Conservation (phyloP, 495 filamentous ascomycete species). For the Aspergillus bridgeri region DNA sequence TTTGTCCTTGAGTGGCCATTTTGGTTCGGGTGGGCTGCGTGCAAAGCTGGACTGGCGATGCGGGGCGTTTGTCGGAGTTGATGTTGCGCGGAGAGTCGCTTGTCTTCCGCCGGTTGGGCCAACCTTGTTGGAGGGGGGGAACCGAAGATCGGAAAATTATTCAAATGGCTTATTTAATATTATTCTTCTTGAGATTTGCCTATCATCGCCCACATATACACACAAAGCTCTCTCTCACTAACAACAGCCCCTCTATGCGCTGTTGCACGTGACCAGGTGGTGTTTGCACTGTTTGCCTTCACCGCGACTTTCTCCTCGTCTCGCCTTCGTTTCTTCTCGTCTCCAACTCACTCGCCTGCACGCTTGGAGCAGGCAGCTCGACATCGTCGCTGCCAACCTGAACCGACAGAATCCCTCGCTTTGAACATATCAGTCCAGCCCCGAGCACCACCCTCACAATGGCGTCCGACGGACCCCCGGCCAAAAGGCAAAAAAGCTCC, state of each 20-base stretch:
- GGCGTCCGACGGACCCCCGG: conserved; percentile 41
- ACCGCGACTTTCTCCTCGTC: neutral
- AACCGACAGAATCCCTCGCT: neutral
- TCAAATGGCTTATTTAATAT: too few relatives aligned
- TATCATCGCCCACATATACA: neutral
- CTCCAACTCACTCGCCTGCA: neutral
- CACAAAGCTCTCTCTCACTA: neutral
- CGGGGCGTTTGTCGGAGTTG: conserved; percentile 26
- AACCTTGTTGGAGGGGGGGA: neutral
- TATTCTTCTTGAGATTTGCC: neutral
- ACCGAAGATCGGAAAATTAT: neutral
- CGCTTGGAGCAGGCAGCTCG: neutral
- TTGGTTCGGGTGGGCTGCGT: conserved; percentile 15
- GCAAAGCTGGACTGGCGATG: conserved; percentile 36
- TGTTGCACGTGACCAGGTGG: neutral
- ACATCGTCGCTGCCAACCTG: neutral
- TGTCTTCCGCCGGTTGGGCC: neutral
- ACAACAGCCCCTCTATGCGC: neutral
- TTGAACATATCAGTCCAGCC: neutral
- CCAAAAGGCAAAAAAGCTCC: conserved; percentile 43
- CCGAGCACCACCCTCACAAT: conserved; percentile 19
- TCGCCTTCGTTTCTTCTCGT: neutral
- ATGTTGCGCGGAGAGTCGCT: conserved; percentile 1
- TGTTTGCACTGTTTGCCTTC: neutral
- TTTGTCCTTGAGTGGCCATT: conserved; percentile 46